Base-by-base conservation (phyloP, 352 stramenopile species). In the Globisporangium barbulae region DNA sequence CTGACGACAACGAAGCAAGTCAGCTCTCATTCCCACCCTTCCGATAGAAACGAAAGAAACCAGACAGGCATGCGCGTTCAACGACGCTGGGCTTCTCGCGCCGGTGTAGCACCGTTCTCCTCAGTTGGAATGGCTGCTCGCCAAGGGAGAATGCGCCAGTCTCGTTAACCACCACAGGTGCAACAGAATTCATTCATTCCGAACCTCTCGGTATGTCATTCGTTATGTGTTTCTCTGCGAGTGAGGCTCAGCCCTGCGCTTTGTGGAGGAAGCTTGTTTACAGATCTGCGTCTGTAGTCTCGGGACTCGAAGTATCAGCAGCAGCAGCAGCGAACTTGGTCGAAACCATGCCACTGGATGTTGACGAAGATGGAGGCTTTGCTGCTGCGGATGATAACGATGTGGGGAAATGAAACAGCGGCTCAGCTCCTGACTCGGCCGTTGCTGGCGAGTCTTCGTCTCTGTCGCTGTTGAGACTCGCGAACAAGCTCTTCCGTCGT, bases 351-450 rank as follows among this genome's bases (percentile, higher is more conserved):
- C 41, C 4, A 7, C 17, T 47, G 17, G n/a, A 17, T 47, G 41
- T 13, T 50, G 44, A 30, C 2, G 21, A 25, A 4, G 21, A 15
- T 41, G 35, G 35, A 41, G 35, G 8, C 9, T 41, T 41, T 41
- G 35, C 19, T 50, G 65, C 35, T 30, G 53, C 49, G 49, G 58
- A 12, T 22, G 59, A 21, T 17, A 21, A 12, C 19, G 59, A 21
- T 17, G 8, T 47, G 41, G 41, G 64, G 44, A 78, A 76, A 50
- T 75, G 47, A 37, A 75, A 79, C 25, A 75, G 44, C n/a, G 68
- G 59, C 56, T 53, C 56, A 22, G 19, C 13, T 30, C 7, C 17
- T 47, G 41, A 13, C 7, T 13, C 17, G 21, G 15, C 12, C 5
- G 39, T n/a, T 8, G 39, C 41, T 47, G 15, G 19, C 17, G 41